phyloP scores from a whole-genome alignment of 805 yeast genomes.

The Sugiyamaella lignohabitans region DNA sequence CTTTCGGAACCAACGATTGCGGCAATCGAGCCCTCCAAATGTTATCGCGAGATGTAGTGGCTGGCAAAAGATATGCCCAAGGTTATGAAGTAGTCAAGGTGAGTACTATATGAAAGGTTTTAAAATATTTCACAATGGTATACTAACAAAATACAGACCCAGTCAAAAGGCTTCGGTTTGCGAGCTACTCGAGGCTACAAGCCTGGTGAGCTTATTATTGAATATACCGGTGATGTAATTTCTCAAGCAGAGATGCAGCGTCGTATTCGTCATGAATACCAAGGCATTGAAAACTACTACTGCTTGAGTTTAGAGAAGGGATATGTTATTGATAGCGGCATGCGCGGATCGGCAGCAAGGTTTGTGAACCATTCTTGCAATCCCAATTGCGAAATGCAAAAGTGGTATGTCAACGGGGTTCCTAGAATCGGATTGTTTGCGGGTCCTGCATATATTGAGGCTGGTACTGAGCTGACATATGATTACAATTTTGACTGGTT shows the following conservation, averaged over 20 bases:
- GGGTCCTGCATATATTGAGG: slow-evolving; percentile 31
- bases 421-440: slow-evolving; percentile 45
- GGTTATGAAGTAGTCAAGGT: slow-evolving; percentile 25
- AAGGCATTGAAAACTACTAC: slow-evolving; percentile 34
- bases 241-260: slow-evolving; percentile 35
- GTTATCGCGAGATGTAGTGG: slow-evolving; percentile 17
- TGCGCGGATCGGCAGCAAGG: slow-evolving; percentile 43
- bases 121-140: not conserved
- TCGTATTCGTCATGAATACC: slow-evolving; percentile 34
- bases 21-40: slow-evolving; percentile 35
- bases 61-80: slow-evolving; percentile 20
- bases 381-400: slow-evolving; percentile 45
- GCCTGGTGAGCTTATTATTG: slow-evolving; percentile 39
- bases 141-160: slow-evolving; percentile 24
- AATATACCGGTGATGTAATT: slow-evolving; percentile 46
- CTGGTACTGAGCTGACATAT: slow-evolving; percentile 43
- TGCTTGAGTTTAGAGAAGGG: slow-evolving; percentile 40
- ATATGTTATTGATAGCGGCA: slow-evolving; percentile 40
- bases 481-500: slow-evolving; percentile 45
- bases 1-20: slow-evolving; percentile 30
- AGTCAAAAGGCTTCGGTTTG: slow-evolving; percentile 40
- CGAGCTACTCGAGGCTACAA: slow-evolving; percentile 34
- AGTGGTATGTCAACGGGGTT: slow-evolving; percentile 40
- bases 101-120: not conserved
- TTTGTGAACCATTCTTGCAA: slow-evolving; percentile 46